Base-by-base conservation (phyloP, 495 filamentous ascomycete genomes). In the Staphylotrichum tortipilum region DNA sequence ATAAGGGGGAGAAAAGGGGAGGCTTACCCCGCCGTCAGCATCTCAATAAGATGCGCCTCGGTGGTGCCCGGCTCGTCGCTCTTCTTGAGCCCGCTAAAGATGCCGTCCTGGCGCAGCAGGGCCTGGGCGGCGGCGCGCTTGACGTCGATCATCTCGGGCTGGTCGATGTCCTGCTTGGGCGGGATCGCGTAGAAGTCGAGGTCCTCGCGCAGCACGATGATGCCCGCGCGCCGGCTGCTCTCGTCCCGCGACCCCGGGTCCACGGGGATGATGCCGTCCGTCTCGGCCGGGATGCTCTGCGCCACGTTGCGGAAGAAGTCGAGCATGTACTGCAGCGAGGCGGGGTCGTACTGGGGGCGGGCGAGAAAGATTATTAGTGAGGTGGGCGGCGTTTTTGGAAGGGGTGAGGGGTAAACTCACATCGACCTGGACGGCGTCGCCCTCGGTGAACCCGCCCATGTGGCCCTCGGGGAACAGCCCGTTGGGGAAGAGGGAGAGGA, bases 281-380 rank as follows among this genome's bases (percentile, higher is more conserved):
- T 9, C 35, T 84, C 78, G 22, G 78, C 78, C 10, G 90, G 89
- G 44, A 99, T 96, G 24, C 86, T 91, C 61, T 95, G 88, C 26
- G 92, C 91, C 44, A 99, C 90, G 43, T 81, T 81, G 35, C 92
- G 88, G 75, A 99, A 99, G 71, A 99, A 99, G 55, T 97, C 92
- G 41, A 99, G 79, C 94, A 99, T 99, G 73, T 97, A 99, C 68
- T 96, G 88, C 22, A 99, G 78, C 30, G 89, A 95, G 22, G 82
- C 80, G 24, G 92, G 91, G 65, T 99, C 92, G 69, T 97, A 99
- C 92, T 98, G 72, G n/a, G n/a, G n/a, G n/a, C n/a, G n/a, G n/a
- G n/a, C n/a, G n/a, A n/a, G n/a, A n/a, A n/a, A n/a, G n/a, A n/a
- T n/a, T n/a, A n/a, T n/a, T n/a, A n/a, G n/a, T n/a, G n/a, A n/a